A percentile compares a stretch with the other conserved stretches of the same genome.
These are phyloP conservation scores for Ceratocystis ficicola DNA, from an alignment of 2,329 filamentous ascomycete genomes.

Conservation along the genomic window DNA sequence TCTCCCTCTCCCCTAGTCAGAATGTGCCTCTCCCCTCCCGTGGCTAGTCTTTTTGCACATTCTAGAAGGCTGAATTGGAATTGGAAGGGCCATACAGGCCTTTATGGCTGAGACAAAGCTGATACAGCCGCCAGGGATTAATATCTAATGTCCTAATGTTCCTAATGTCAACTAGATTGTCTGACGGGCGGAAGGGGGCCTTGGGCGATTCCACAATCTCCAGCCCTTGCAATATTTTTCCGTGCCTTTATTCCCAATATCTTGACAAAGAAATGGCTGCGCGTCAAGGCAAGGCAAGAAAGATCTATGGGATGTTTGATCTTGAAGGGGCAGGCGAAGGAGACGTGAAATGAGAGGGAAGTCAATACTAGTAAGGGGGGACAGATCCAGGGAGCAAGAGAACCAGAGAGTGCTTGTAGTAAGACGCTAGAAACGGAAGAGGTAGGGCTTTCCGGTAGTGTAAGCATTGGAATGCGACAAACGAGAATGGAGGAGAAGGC, in stretches of 20 bases:
- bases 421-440: constrained; percentile 6
- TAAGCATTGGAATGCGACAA: constrained; percentile 2
- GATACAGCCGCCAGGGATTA: constrained; percentile 15
- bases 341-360: too few relatives aligned
- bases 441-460: constrained; percentile 5
- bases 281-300: not conserved
- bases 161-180: not conserved
- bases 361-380: too few relatives aligned
- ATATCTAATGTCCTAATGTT: not conserved
- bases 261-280: not conserved
- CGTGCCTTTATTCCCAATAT: not conserved
- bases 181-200: not conserved
- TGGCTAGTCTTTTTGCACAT: constrained; percentile 6
- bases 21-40: not conserved
- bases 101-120: constrained; percentile 20
- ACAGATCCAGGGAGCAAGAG: not conserved
- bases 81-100: constrained; percentile 7
- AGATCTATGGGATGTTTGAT: not conserved
- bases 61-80: constrained; percentile 6
- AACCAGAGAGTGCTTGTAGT: not conserved
- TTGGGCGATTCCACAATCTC: not conserved
- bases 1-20: not conserved
- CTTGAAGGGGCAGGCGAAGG: not conserved
- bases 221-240: not conserved
- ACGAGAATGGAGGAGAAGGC: not conserved